Base-by-base conservation (phyloP, 768 basidiomycete species). In the Suillus weaverae region DNA sequence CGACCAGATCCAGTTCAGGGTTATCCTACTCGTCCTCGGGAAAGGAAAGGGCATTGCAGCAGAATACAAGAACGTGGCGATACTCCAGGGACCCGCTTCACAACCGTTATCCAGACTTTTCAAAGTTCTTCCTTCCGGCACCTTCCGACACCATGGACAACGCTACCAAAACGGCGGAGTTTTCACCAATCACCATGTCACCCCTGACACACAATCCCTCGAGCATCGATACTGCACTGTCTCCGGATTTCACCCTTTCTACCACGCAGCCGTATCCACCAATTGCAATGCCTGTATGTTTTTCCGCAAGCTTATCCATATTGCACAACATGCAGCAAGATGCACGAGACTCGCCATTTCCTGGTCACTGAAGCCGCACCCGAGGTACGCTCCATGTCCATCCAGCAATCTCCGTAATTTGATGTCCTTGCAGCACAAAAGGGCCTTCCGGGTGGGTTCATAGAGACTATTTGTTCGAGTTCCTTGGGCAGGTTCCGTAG, bases 31-130 rank as follows among this genome's bases (percentile, higher is more conserved):
- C 26, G 18, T 20, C 10, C 18, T 30, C 11, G 26, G 57, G 9
- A 20, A 30, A 39, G 18, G 39, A 59, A 30, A 13, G 11, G 18
- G 11, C 18, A 14, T 41, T 30, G 16, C 57, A 6, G 26, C 26
- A 41, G 18, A 39, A 59, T 32, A 41, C 57, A 30, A 41, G 39
- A 39, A 20, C 16, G 18, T 39, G 56, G 56, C 22, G 18, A 59
- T 76, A 76, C 67, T 73, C 76, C 32, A 76, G 76, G 61, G 71
- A 76, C 64, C 73, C 74, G 6, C 73, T 76, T 13, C 69, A 43
- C 63, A 68, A 74, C 54, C 71, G 74, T 46, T 77, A 76, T 62
- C 76, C 74, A 35, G 74, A 76, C 64, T 76, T 76, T 48, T 76
- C 74, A 55, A 71, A 71, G 22, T 76, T 76, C 61, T 76, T 76